phyloP scores from a whole-genome alignment of 139 green algal species.

The Auxenochlorella pyrenoidosa region DNA sequence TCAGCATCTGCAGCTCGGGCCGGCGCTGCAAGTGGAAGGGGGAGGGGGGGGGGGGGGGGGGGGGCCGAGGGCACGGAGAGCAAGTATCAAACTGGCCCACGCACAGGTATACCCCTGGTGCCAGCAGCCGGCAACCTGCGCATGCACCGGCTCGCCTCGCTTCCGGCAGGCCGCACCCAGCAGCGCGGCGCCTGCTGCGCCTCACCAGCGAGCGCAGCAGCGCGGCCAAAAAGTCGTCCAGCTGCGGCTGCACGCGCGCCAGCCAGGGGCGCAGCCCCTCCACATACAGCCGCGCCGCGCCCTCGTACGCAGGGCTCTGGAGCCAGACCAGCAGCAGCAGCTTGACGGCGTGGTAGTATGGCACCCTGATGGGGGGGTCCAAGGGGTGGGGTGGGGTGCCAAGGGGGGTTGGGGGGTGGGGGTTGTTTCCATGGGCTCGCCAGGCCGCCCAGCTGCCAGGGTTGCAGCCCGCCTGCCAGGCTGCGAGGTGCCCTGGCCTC shows the following conservation, averaged over 20 bases:
- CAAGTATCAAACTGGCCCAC: background rate
- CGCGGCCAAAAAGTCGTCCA: constrained; percentile 3
- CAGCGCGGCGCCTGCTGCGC: background rate
- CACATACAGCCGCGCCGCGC: constrained; percentile 1
- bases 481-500: background rate
- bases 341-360: constrained; percentile 67
- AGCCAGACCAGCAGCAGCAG: constrained; percentile 69
- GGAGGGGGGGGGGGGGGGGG: background rate
- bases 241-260: background rate
- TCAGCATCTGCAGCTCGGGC: constrained; percentile 35
- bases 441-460: constrained; percentile 4
- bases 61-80: background rate
- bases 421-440: too few species aligned
- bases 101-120: background rate
- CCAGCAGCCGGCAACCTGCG: background rate
- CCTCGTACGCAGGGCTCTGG: constrained; percentile 50
- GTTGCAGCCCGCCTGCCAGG: background rate
- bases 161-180: background rate
- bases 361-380: constrained; percentile 41
- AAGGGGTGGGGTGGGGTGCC: background rate
- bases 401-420: background rate
- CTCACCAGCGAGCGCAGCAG: constrained; percentile 30
- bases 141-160: background rate
- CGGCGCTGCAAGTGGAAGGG: background rate
- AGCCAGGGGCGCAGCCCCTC: constrained; percentile 26